Conservation (phyloP, 192 early-diverging fungal genomes). For the Backusella macrospora region DNA sequence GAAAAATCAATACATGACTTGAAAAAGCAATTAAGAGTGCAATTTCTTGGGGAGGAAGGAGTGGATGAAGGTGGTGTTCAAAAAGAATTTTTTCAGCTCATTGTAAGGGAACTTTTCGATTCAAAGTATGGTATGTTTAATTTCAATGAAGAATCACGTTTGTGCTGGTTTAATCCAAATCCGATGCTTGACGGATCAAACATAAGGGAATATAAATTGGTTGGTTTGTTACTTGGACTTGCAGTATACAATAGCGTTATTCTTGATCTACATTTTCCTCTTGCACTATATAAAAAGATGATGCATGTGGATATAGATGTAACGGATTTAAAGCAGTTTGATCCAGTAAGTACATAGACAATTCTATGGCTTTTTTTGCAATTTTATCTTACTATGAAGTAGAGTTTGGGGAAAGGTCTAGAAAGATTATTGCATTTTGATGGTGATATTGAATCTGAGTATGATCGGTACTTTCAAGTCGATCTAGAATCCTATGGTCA, state of each 20-base stretch:
- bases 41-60: slow-evolving; percentile 93
- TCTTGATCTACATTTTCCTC: slow-evolving; percentile 88
- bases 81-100: slow-evolving; percentile 96
- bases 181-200: slow-evolving; percentile 50
- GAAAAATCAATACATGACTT: slow-evolving; percentile 82
- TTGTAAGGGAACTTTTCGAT: slow-evolving; percentile 91
- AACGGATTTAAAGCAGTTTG: slow-evolving; percentile 75
- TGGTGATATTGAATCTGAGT: slow-evolving; percentile 68
- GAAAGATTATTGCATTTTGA: slow-evolving; percentile 70
- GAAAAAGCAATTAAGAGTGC: slow-evolving; percentile 86
- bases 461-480: slow-evolving; percentile 83
- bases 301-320: slow-evolving; percentile 65
- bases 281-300: slow-evolving; percentile 86
- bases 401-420: slow-evolving; percentile 76
- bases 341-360: slow-evolving; percentile 55
- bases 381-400: not conserved
- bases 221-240: slow-evolving; percentile 86
- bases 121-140: slow-evolving; percentile 88
- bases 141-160: slow-evolving; percentile 62
- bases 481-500: slow-evolving; percentile 73
- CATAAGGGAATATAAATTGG: slow-evolving; percentile 81
- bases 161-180: slow-evolving; percentile 80
- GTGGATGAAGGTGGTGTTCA: slow-evolving; percentile 95
- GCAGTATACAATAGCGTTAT: slow-evolving; percentile 94
- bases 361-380: not conserved